Evolutionary conservation across 768 basidiomycete genomes (phyloP).

Genomic region (Clavaria fumosa): DNA sequence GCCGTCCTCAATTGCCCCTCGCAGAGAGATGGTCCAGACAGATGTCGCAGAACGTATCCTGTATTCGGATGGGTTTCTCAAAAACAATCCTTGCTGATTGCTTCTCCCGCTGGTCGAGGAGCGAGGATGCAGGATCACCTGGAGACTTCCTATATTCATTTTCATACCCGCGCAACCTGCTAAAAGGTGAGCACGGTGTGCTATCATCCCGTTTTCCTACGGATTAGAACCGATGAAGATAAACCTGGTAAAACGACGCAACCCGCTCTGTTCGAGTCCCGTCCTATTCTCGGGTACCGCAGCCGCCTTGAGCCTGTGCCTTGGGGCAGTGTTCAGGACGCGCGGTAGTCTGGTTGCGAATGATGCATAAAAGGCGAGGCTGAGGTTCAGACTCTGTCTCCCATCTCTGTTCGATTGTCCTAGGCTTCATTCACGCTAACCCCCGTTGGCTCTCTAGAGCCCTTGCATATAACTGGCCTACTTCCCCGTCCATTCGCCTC

Average conservation of each 20-base stretch:
- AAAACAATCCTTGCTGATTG: conserved; percentile 92
- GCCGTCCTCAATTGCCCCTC: no score
- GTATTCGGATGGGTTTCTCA: conserved; percentile 35
- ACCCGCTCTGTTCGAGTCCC: conserved; percentile 35
- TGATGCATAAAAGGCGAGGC: conserved; percentile 85
- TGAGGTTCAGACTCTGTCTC: conserved; percentile 30
- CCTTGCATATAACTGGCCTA: no score
- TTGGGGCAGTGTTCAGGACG: conserved; percentile 25
- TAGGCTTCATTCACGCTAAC: not conserved
- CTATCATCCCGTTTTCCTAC: conserved; percentile 10
- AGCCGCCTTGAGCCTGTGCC: conserved; percentile 11
- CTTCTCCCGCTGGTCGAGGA: conserved; percentile 82
- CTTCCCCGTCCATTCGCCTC: no score
- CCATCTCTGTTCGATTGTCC: not conserved
- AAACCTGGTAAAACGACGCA: conserved; percentile 83
- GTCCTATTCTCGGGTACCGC: no score
- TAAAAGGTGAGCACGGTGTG: no score
- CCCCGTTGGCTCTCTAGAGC: not conserved
- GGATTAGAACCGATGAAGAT: conserved; percentile 47
- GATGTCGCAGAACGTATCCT: conserved; percentile 54
- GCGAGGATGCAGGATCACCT: conserved; percentile 89
- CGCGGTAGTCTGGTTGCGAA: conserved; percentile 59
- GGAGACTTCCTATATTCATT: conserved; percentile 50
- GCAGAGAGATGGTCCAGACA: conserved; percentile 83
- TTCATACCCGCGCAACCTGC: no score